Conservation (phyloP, 2,329 filamentous ascomycete species). For the Graphilbum sp. region DNA sequence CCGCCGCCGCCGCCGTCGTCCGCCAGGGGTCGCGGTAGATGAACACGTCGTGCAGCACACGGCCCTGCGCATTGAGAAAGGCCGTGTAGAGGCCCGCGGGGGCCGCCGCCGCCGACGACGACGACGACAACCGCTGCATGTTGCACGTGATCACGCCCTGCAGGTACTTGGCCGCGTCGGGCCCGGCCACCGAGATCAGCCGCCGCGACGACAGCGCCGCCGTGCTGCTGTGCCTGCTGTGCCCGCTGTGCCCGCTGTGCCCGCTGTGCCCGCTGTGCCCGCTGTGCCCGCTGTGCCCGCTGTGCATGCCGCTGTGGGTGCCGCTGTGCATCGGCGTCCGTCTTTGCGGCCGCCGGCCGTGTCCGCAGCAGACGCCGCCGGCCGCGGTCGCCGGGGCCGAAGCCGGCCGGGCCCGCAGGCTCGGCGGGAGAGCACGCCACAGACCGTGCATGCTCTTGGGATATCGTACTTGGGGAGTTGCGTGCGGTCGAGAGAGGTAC, state of each 20-base stretch:
- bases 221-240: slow-evolving; percentile 13
- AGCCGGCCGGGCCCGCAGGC: background rate
- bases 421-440: too few species aligned
- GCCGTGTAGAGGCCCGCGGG: slow-evolving; percentile 53
- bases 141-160: slow-evolving; percentile 75
- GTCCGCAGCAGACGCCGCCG: background rate
- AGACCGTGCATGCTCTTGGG: too few species aligned
- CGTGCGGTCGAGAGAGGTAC: too few species aligned
- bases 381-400: background rate
- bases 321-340: background rate
- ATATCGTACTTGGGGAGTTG: too few species aligned
- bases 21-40: slow-evolving; percentile 48
- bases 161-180: slow-evolving; percentile 68
- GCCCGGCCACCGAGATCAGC: slow-evolving; percentile 63
- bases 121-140: slow-evolving; percentile 28
- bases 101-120: background rate
- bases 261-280: too few species aligned
- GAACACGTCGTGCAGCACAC: slow-evolving; percentile 79
- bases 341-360: background rate
- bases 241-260: too few species aligned
- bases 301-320: too few species aligned
- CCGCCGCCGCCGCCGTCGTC: slow-evolving; percentile 6
- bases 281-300: too few species aligned
- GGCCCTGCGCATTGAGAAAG: slow-evolving; percentile 73
- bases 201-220: slow-evolving; percentile 53